Conservation (phyloP, 2,329 filamentous ascomycete genomes). For the Aureobasidium mangrovei region DNA sequence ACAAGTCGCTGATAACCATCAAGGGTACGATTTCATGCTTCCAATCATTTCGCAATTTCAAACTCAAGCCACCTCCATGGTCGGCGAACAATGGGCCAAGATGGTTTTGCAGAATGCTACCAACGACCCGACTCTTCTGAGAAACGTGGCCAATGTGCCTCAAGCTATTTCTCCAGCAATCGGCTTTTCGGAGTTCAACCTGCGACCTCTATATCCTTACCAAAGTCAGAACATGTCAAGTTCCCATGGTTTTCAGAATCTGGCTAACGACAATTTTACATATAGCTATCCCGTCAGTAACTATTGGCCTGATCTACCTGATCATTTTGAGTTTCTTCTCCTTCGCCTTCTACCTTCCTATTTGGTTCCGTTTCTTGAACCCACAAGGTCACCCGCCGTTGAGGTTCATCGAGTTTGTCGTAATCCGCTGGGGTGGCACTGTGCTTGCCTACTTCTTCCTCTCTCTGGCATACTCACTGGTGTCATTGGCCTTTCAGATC, state of each 20-base stretch:
- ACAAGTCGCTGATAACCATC: neutral
- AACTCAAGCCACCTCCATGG: conserved; percentile 37
- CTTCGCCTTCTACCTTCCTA: conserved; percentile 56
- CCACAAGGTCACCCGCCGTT: conserved; percentile 49
- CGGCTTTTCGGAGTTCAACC: conserved; percentile 47
- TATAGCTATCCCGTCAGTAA: conserved; percentile 46
- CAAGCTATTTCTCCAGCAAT: conserved; percentile 49
- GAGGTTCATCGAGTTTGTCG: conserved; percentile 48
- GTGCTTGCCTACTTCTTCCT: conserved; percentile 52
- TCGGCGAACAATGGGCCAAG: conserved; percentile 40
- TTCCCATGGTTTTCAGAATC: neutral
- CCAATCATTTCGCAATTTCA: conserved; percentile 44
- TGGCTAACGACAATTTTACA: conserved; percentile 26
- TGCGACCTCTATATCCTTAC: conserved; percentile 49
- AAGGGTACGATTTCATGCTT: conserved; percentile 37
- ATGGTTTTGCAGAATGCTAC: conserved; percentile 34
- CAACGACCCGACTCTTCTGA: conserved; percentile 30
- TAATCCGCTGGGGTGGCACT: conserved; percentile 51
- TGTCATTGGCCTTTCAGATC: conserved; percentile 54
- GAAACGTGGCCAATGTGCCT: conserved; percentile 39
- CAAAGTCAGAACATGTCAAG: neutral
- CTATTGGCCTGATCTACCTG: conserved; percentile 56
- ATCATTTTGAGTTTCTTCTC: conserved; percentile 61
- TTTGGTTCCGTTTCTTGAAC: conserved; percentile 50
- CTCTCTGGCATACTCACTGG: conserved; percentile 54